Evolutionary conservation across 768 basidiomycete genomes (phyloP), one percentile per base, ranked within the genome.

Genomic region (Panus rudis): DNA sequence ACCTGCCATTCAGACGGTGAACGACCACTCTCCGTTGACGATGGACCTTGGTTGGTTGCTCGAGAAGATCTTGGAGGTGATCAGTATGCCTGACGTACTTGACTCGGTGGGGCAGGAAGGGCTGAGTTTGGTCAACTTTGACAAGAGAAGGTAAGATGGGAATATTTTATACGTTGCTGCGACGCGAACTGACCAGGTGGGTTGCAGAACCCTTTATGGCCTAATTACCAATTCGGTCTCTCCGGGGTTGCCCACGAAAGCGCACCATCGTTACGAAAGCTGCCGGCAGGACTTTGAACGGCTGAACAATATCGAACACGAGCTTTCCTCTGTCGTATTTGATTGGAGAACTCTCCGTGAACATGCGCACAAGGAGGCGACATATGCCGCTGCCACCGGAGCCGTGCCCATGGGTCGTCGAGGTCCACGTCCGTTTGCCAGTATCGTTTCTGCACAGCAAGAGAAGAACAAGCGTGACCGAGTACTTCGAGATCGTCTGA

Each of bases 391-490:
- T 41, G 64, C 68, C 11, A n/a, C n/a, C n/a, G n/a, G n/a, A n/a
- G 58, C 71, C 3, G 70, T 80, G 0, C 65, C 68, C 4, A 16
- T 37, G 7, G 28, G 28, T 0, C 80, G 75, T 53, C 80, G 78
- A 50, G 54, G 66, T 12, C 63, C 71, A 8, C 76, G 81, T 5
- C 86, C 75, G 0, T 91, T 92, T 69, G 75, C 80, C 46, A 69
- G 66, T 21, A 67, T 83, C 3, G 72, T 89, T 17, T 49, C 70
- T 2, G 54, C 69, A 17, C 89, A 92, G 60, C 72, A 82, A 44
- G 90, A 92, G 58, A 92, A 92, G 69, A 79, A 75, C 60, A 79
- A 84, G 35, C 75, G 89, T 22, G 89, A 92, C 63, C 77, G 73
- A 51, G 69, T 75, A 48, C 57, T 86, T 42, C 80, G 83, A 17